phyloP scores from a whole-genome alignment of 164 flowering plant species.

The Dillenia turbinata region DNA sequence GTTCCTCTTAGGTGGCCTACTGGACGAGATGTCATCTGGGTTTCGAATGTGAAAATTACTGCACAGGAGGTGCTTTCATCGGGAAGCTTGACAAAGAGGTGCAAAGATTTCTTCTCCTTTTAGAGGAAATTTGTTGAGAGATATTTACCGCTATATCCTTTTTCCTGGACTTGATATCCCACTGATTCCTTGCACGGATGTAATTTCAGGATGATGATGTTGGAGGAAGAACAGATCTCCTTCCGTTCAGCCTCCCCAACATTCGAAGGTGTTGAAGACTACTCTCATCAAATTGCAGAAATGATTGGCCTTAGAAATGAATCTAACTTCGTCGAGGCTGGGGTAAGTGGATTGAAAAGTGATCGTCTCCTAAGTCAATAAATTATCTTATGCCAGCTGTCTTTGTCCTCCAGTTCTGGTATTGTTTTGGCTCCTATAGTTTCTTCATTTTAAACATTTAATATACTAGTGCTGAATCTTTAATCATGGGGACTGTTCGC shows the following conservation, averaged over 20 bases:
- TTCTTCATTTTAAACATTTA: too few relatives aligned
- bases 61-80: constrained; percentile 94
- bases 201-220: constrained; percentile 87
- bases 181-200: constrained; percentile 3
- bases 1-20: constrained; percentile 96
- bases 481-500: too few relatives aligned
- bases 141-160: neutral
- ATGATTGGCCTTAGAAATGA: constrained; percentile 93
- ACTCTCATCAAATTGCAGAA: constrained; percentile 97
- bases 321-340: constrained; percentile 71
- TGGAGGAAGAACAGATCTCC: constrained; percentile 93
- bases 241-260: constrained; percentile 73
- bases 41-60: constrained; percentile 82
- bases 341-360: constrained; percentile 49
- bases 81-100: constrained; percentile 98
- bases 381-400: too few relatives aligned
- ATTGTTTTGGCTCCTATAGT: too few relatives aligned
- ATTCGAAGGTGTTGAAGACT: constrained; percentile 91
- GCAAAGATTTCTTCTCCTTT: too few relatives aligned
- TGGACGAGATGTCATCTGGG: constrained; percentile 93
- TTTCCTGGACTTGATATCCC: neutral
- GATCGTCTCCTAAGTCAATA: too few relatives aligned
- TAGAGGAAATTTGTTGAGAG: constrained; percentile 2
- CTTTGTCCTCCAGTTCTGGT: too few relatives aligned
- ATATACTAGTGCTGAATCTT: too few relatives aligned